Percentiles rank a stretch among this genome's conserved stretches.
Evolutionary conservation across 768 basidiomycete species (phyloP).

Genomic region (Suillus luteus): DNA sequence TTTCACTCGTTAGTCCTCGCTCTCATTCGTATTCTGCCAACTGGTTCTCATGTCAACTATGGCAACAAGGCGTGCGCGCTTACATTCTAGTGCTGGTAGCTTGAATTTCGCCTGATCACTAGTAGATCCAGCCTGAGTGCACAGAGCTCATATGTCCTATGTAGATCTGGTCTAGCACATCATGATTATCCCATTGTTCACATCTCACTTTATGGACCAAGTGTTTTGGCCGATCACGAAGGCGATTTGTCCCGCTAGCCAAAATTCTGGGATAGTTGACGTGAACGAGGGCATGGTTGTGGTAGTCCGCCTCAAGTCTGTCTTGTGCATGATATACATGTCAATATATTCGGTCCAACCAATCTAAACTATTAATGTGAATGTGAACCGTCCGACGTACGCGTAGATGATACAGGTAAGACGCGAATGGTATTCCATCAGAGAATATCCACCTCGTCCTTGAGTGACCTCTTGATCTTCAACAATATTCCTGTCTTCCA

Average conservation of each 20-base stretch:
- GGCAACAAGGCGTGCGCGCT: too few species aligned
- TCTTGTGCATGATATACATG: neutral
- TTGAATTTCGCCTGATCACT: too few species aligned
- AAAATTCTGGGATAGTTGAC: too few species aligned
- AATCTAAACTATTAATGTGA: slow-evolving; percentile 1
- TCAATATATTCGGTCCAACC: neutral
- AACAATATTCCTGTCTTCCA: slow-evolving; percentile 94
- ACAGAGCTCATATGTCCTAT: too few species aligned
- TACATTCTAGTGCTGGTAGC: too few species aligned
- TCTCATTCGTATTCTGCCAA: neutral
- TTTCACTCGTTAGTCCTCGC: neutral
- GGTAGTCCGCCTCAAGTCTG: neutral
- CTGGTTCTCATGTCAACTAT: too few species aligned
- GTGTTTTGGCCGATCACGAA: too few species aligned
- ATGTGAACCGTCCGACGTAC: neutral
- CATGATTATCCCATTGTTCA: too few species aligned
- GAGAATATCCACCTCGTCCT: slow-evolving; percentile 51
- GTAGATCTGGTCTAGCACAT: too few species aligned
- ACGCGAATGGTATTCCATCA: slow-evolving; percentile 7
- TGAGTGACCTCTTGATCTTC: slow-evolving; percentile 83
- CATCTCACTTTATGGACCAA: too few species aligned
- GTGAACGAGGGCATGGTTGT: neutral
- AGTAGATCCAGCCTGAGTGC: too few species aligned
- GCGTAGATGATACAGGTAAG: neutral
- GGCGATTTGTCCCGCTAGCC: too few species aligned